phyloP scores from a whole-genome alignment of 2,329 filamentous ascomycete species.

The Colletotrichum gloeosporioides region DNA sequence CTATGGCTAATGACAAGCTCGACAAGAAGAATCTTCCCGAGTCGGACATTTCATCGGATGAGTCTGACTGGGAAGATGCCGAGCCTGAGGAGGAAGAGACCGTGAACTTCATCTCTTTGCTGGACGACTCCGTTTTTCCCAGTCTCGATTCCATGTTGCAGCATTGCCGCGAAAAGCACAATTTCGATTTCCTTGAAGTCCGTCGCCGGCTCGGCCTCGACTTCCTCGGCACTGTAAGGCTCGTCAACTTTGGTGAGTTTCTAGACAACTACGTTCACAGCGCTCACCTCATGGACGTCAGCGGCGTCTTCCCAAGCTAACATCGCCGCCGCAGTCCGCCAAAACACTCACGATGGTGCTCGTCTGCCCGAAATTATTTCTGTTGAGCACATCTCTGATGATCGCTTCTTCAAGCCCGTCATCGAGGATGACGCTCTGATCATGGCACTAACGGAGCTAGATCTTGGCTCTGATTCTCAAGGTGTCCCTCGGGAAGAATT shows the following conservation, averaged over 20 bases:
- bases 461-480: constrained; percentile 45
- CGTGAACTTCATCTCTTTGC: constrained; percentile 68
- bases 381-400: constrained; percentile 71
- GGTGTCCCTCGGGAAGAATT: constrained; percentile 24
- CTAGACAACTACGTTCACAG: not conserved
- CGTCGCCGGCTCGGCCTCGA: constrained; percentile 67
- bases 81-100: constrained; percentile 69
- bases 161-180: constrained; percentile 69
- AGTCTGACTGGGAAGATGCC: constrained; percentile 57
- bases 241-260: constrained; percentile 70
- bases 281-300: not conserved
- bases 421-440: constrained; percentile 90
- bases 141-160: constrained; percentile 70
- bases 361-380: constrained; percentile 64
- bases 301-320: not conserved
- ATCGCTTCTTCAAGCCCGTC: constrained; percentile 82
- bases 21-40: not conserved
- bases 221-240: constrained; percentile 75
- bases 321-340: constrained; percentile 45
- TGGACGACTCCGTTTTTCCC: constrained; percentile 70
- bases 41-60: constrained; percentile 36
- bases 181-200: constrained; percentile 70
- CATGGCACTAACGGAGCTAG: constrained; percentile 83
- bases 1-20: not conserved
- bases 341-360: constrained; percentile 47